Evolutionary conservation across 768 basidiomycete genomes (phyloP), one percentile per base, ranked within the genome.

Genomic region (Pholiota microspora): DNA sequence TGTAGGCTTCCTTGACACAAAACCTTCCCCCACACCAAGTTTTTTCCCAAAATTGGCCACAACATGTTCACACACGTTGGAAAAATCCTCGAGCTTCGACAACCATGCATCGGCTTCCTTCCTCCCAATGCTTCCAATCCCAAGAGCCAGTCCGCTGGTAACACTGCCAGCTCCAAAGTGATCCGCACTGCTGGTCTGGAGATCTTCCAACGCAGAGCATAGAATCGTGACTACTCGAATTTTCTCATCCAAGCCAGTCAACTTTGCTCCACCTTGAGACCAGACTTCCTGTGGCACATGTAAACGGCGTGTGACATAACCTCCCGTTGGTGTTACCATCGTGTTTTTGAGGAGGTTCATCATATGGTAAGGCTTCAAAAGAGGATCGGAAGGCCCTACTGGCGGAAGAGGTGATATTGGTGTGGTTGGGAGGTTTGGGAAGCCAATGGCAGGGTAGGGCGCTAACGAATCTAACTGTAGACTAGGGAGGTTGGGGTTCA

Each of bases 281-380:
- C 94, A 96, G 21, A 94, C 88, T 64, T 92, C 90, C 52, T 84
- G 83, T 12, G 94, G 92, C 25, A 96, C 89, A 69, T 94, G 93
- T 60, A 96, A 70, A 44, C 88, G 82, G 44, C 86, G 86, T 13
- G 92, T 94, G 53, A 96, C 76, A 68, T 94, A 95, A 28, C 91
- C 92, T n/a, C 94, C 94, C 3, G 88, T 84, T 56, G 79, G 77
- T 32, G 84, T 85, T 32, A 76, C 80, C 84, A 95, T 95, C 24
- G 92, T 92, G 49, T 76, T 82, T 56, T 85, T 78, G 32, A 96
- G 73, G 21, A 92, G 79, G 56, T 77, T 75, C 92, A 96, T 94
- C 81, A 96, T 81, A 67, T 94, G 88, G 66, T 94, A 96, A 8
- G 94, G 94, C 62, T 93, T 88, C 38, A 90, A 79, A 46, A 91